Base-by-base conservation (phyloP, 1,284 basidiomycete species). In the Peniophora sp. region DNA sequence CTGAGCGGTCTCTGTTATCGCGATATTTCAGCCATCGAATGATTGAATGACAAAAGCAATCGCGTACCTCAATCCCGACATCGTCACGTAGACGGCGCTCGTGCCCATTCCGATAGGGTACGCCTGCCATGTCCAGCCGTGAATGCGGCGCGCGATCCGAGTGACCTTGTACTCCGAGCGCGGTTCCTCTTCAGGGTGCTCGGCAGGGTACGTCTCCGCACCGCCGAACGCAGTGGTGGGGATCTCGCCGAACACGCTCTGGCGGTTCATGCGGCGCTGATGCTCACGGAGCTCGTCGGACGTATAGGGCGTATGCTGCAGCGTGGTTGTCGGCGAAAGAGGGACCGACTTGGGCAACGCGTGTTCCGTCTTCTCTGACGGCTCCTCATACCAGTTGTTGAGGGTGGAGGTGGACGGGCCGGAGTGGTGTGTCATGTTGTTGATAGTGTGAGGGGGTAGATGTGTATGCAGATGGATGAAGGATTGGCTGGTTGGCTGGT, bases 101-200 rank as follows among this genome's bases (percentile, higher is more conserved):
- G 74, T 75, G 27, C 73, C 73, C 72, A 75, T 74, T 27, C 74
- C 73, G 39, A 77, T 69, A 0, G 74, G 73, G 57, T 74, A 77
- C 20, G 44, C 44, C n/a, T 45, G 44, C 44, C 44, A 45, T 20
- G 44, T 23, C 44, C 44, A 45, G 10, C 44, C 44, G 20, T 45
- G 44, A 3, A 45, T 45, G 20, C 44, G 44, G 12, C 44, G 19
- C 14, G 44, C 44, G 20, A 45, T 22, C 6, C 20, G 16, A n/a
- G 20, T 45, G 12, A 25, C 44, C 16, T 22, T n/a, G n/a, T 20
- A 17, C 19, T 22, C 20, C 20, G 14, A 20, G 23, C 20, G n/a
- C 20, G 44, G 44, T 16, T 5, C 9, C 20, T n/a, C 20, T 9
- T 25, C 14, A 3, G 44, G 6, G 22, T 45, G 20, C n/a, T 20